Evolutionary conservation across 345 rosid genomes (phyloP).

Genomic region (Hibiscus tridactylites): DNA sequence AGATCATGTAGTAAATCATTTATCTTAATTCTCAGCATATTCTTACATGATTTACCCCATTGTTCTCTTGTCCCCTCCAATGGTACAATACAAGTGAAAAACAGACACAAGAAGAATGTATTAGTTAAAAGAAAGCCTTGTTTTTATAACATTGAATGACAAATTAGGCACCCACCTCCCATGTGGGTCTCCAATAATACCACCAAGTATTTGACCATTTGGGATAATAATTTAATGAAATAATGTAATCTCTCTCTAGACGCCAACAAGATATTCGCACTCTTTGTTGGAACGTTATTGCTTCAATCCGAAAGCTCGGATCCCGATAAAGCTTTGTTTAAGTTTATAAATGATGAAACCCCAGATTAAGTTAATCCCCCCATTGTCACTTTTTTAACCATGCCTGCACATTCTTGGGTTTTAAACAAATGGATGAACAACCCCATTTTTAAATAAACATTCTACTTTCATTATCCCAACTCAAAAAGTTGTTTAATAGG

Average conservation of each 20-base stretch:
- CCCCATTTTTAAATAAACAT: conserved; percentile 7
- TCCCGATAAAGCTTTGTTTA: conserved; percentile 25
- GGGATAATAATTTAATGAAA: neutral
- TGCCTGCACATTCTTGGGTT: conserved; percentile 7
- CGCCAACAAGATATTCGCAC: no score
- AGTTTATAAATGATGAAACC: neutral
- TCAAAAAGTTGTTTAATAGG: neutral
- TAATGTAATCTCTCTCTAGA: no score
- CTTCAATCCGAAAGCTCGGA: conserved; percentile 21
- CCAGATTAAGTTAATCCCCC: conserved; percentile 23
- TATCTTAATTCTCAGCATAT: neutral
- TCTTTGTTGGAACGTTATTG: conserved; percentile 13
- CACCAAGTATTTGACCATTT: neutral
- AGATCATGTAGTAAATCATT: neutral
- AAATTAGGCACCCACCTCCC: neutral
- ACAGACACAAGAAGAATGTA: neutral
- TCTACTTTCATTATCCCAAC: neutral
- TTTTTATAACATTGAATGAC: neutral
- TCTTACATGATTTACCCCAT: neutral
- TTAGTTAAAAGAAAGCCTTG: neutral
- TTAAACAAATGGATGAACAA: conserved; percentile 4
- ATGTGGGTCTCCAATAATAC: conserved; percentile 33
- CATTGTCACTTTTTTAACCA: conserved; percentile 6
- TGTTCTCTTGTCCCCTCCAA: conserved; percentile 9
- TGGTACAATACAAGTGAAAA: neutral